Conservation (phyloP, 352 stramenopile species). For the Globisporangium emineosum region DNA sequence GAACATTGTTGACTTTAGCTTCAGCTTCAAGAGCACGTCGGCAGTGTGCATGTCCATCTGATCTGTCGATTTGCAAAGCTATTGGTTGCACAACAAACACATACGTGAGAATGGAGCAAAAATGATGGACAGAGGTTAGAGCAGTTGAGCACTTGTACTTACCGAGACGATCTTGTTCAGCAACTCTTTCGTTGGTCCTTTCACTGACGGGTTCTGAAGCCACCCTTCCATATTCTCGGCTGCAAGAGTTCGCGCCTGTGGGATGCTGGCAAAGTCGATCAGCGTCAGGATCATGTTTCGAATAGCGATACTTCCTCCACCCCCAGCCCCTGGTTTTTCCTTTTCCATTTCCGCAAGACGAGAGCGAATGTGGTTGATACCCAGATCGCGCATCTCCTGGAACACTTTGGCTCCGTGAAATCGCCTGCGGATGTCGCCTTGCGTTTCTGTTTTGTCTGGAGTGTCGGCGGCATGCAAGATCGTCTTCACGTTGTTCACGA, state of each 20-base stretch:
- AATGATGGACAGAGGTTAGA: neutral
- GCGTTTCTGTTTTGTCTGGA: neutral
- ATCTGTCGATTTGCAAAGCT: slow-evolving; percentile 63
- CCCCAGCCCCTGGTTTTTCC: slow-evolving; percentile 32
- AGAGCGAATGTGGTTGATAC: slow-evolving; percentile 64
- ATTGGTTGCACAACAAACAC: neutral
- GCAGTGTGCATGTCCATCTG: slow-evolving; percentile 56
- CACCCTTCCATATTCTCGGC: slow-evolving; percentile 76
- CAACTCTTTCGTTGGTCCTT: slow-evolving; percentile 67
- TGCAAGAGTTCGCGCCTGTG: slow-evolving; percentile 59
- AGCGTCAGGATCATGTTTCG: slow-evolving; percentile 78
- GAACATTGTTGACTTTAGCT: slow-evolving; percentile 88
- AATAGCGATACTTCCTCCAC: slow-evolving; percentile 48
- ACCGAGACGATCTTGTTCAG: slow-evolving; percentile 62
- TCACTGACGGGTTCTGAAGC: slow-evolving; percentile 79
- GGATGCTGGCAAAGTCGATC: slow-evolving; percentile 56
- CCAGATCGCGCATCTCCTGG: slow-evolving; percentile 56
- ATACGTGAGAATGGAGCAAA: neutral
- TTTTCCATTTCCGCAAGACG: slow-evolving; percentile 70
- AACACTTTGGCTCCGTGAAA: slow-evolving; percentile 40
- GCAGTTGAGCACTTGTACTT: slow-evolving; percentile 6
- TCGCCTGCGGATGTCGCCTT: slow-evolving; percentile 32
- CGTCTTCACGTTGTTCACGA: slow-evolving; percentile 81
- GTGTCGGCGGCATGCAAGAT: slow-evolving; percentile 31
- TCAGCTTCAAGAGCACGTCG: slow-evolving; percentile 77